Conservation (phyloP, 2,329 filamentous ascomycete genomes). For the Akanthomyces lecanii region DNA sequence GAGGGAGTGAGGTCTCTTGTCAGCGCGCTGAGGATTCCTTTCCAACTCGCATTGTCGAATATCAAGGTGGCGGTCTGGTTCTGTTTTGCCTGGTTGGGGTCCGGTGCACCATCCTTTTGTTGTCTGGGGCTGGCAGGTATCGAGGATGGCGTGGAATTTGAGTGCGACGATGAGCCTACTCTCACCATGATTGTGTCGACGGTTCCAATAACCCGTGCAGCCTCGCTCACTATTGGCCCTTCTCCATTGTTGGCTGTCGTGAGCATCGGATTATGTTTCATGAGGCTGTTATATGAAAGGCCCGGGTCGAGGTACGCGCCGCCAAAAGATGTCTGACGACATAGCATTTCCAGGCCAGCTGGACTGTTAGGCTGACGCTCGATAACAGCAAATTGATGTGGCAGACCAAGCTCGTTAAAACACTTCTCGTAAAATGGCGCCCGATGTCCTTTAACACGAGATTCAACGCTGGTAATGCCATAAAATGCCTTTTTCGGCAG, state of each 20-base stretch:
- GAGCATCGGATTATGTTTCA: conserved; percentile 52
- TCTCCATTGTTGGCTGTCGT: conserved; percentile 45
- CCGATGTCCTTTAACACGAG: conserved; percentile 55
- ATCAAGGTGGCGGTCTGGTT: conserved; percentile 52
- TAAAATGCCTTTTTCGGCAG: conserved; percentile 77
- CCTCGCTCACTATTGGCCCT: conserved; percentile 63
- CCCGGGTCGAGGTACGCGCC: conserved; percentile 78
- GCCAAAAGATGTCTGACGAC: conserved; percentile 71
- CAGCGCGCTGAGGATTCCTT: conserved; percentile 75
- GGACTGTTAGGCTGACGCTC: conserved; percentile 64
- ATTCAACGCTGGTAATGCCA: conserved; percentile 68
- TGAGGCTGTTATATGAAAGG: conserved; percentile 55
- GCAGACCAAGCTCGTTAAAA: conserved; percentile 78
- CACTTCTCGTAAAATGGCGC: conserved; percentile 84
- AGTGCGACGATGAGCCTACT: conserved; percentile 30
- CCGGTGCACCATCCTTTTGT: conserved; percentile 27
- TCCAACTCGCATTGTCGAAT: conserved; percentile 81
- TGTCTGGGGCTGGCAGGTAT: conserved; percentile 45
- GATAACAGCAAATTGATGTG: conserved; percentile 72
- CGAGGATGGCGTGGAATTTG: conserved; percentile 43
- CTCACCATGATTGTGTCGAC: conserved; percentile 76
- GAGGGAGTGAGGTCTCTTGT: conserved; percentile 79
- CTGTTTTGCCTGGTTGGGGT: conserved; percentile 37
- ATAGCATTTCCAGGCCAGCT: conserved; percentile 65
- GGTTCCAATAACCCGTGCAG: conserved; percentile 72